These are phyloP conservation scores for Bipolaris zeicola DNA, from an alignment of 2,329 filamentous ascomycete species.

Conservation along the genomic window DNA sequence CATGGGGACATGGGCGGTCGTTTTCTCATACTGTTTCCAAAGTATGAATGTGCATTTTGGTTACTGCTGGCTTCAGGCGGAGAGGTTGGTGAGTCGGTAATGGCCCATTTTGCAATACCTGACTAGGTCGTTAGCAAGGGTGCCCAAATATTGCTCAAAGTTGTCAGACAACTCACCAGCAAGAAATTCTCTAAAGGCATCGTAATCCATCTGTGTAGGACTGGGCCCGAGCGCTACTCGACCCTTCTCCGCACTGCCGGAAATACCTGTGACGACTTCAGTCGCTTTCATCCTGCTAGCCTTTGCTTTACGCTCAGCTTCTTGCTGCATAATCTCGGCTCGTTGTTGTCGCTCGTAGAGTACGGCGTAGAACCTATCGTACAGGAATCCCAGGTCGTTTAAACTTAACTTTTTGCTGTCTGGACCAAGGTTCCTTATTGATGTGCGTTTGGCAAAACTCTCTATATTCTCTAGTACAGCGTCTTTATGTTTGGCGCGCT, in stretches of 20 bases:
- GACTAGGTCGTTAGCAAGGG: constrained; percentile 11
- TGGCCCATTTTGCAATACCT: constrained; percentile 88
- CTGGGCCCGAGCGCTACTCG: constrained; percentile 87
- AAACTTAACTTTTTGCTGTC: constrained; percentile 89
- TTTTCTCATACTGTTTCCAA: constrained; percentile 52
- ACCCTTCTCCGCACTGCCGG: constrained; percentile 72
- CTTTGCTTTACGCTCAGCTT: constrained; percentile 71
- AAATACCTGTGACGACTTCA: constrained; percentile 55
- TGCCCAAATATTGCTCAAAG: fast-evolving
- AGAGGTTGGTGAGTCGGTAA: constrained; percentile 78
- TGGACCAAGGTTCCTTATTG: constrained; percentile 91
- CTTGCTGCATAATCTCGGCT: constrained; percentile 70
- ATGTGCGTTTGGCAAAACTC: constrained; percentile 94
- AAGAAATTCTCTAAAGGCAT: constrained; percentile 92
- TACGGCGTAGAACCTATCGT: constrained; percentile 91
- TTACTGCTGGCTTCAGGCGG: constrained; percentile 58
- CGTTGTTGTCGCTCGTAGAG: constrained; percentile 91
- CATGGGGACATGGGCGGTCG: constrained; percentile 58
- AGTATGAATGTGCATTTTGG: constrained; percentile 63
- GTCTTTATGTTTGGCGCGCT: constrained; percentile 90
- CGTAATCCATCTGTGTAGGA: constrained; percentile 94
- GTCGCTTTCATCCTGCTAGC: constrained; percentile 62
- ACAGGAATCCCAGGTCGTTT: constrained; percentile 86
- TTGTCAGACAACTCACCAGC: constrained; percentile 57
- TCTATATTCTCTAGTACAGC: constrained; percentile 95